Conservation (phyloP, 371 early-diverging fungal genomes). For the Blakeslea trispora region DNA sequence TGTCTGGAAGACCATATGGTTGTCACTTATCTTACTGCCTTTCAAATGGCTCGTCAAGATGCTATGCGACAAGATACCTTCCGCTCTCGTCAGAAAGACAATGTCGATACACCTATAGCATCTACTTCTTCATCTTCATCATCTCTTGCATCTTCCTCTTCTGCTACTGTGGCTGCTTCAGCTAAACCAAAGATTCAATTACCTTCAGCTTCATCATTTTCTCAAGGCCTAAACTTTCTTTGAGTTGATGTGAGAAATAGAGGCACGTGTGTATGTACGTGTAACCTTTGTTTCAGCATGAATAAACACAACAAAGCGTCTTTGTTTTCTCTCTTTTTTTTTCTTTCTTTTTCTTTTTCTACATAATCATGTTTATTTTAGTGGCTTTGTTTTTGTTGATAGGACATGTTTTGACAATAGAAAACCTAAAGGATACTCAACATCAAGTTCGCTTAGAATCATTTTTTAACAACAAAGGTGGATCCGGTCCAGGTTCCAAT, state of each 20-base stretch:
- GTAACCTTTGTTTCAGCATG: no score
- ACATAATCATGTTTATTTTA: no score
- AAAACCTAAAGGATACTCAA: neutral
- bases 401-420: neutral
- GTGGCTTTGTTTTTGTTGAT: no score
- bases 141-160: conserved; percentile 2
- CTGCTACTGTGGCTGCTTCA: neutral
- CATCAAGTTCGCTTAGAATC: neutral
- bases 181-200: conserved; percentile 11
- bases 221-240: no score
- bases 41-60: conserved; percentile 42
- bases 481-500: conserved; percentile 12
- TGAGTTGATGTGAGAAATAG: no score
- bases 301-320: no score
- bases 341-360: no score
- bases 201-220: neutral
- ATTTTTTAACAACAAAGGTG: conserved; percentile 16
- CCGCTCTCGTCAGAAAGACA: neutral
- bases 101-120: conserved; percentile 1
- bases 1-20: conserved; percentile 55
- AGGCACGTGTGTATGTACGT: no score
- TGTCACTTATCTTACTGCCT: conserved; percentile 49
- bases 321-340: no score
- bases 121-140: conserved; percentile 23
- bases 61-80: conserved; percentile 36